Base-by-base conservation (phyloP, 2,329 filamentous ascomycete species). In the Fusarium burgessii region DNA sequence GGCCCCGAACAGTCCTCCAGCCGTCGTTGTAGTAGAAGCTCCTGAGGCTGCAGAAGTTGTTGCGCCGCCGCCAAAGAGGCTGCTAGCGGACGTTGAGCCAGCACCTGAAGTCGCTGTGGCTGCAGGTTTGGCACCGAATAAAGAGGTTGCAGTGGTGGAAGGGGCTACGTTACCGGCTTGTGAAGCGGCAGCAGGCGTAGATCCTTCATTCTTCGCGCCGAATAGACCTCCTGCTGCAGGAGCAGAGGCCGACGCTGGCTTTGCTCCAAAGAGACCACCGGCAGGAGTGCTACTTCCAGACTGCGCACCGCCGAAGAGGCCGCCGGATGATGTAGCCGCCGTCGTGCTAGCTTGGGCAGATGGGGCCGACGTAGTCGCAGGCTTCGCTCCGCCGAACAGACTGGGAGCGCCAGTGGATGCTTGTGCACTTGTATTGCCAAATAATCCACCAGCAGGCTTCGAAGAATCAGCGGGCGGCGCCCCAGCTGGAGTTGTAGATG, bases 401-500 rank as follows among this genome's bases (percentile, higher is more conserved):
- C 70, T 71, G 13, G 72, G 66, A 25, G 72, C 41, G 25, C 77
- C 45, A 49, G 72, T 66, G n/a, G 71, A 57, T 54, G 72, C 20
- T 52, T 75, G 69, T 20, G 75, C 58, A 23, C 65, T 56, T 20
- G 62, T 36, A 47, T 74, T 77, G 23, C 71, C 70, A 47, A 78
- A 78, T 11, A 78, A 56, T 49, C 49, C 58, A n/a, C 68, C 54
- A 8, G 72, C 67, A 57, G 78, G 70, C 62, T 79, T 78, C 14
- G 78, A 71, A 25, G 76, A 68, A 58, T 80, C 82, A 8, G 80
- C 74, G 1, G 86, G 86, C 59, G 87, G 87, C n/a, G 84, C 83
- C 38, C 87, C 87, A 25, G 87, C 86, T 18, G 87, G 86, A 38
- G 87, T 88, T 5, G 86, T 88, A 20, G 87, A 88, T 58, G 82